Evolutionary conservation across 2,329 filamentous ascomycete species (phyloP).

Genomic region (Iodosphaeria phyllophila): DNA sequence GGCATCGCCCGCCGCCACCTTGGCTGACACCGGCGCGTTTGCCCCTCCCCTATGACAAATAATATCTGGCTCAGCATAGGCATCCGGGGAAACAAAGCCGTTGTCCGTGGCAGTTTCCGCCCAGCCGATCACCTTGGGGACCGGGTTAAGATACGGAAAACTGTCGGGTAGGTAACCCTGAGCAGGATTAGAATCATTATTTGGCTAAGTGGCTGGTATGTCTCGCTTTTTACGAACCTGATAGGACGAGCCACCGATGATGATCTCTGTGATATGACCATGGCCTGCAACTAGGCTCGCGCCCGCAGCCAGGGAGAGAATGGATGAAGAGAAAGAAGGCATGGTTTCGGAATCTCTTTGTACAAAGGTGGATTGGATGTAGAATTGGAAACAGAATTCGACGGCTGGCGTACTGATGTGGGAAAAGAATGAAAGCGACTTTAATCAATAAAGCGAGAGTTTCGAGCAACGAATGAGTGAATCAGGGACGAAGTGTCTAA

Average conservation of each 20-base stretch:
- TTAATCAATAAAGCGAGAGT: too few relatives aligned
- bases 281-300: slow-evolving; percentile 12
- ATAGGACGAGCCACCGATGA: slow-evolving; percentile 7
- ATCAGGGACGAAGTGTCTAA: too few relatives aligned
- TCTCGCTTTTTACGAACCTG: too few relatives aligned
- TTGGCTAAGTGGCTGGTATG: too few relatives aligned
- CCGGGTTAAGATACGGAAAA: slow-evolving; percentile 6
- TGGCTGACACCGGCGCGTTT: slow-evolving; percentile 11
- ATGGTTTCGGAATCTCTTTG: too few relatives aligned
- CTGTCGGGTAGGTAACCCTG: slow-evolving; percentile 6
- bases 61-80: slow-evolving; percentile 15
- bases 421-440: too few relatives aligned
- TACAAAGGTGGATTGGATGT: too few relatives aligned
- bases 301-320: slow-evolving; percentile 4
- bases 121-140: slow-evolving; percentile 13
- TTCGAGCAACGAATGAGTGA: too few relatives aligned
- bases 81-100: slow-evolving; percentile 20
- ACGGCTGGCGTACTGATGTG: too few relatives aligned
- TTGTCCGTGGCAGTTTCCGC: slow-evolving; percentile 14
- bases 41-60: slow-evolving; percentile 18
- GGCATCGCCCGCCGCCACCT: slow-evolving; percentile 35
- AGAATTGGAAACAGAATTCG: too few relatives aligned
- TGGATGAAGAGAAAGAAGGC: slow-evolving; percentile 3
- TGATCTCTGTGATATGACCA: slow-evolving; percentile 12
- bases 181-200: too few relatives aligned